Percentiles rank a stretch among this genome's conserved stretches.
Evolutionary conservation across 2,329 filamentous ascomycete genomes (phyloP).

Genomic region (Pseudocercospora eumusae): DNA sequence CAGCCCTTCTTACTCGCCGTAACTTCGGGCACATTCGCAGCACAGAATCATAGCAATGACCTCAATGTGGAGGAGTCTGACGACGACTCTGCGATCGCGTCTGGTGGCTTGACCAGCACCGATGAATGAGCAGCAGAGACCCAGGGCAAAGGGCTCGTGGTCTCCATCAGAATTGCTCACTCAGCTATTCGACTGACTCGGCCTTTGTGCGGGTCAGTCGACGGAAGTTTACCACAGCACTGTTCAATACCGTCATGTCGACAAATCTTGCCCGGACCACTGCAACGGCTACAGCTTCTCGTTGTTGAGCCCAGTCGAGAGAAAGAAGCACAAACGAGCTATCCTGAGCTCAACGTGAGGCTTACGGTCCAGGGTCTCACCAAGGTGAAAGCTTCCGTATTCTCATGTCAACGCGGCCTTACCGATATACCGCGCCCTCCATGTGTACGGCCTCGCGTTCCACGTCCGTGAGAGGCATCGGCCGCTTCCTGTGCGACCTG

Average conservation of each 20-base stretch:
- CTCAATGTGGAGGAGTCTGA: slow-evolving; percentile 15
- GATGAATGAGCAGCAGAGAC: slow-evolving; percentile 12
- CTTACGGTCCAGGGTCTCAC: neutral
- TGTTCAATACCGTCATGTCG: slow-evolving; percentile 4
- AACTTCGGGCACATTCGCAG: slow-evolving; percentile 2
- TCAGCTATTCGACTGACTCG: neutral
- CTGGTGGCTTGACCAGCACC: slow-evolving; percentile 11
- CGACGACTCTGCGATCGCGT: slow-evolving; percentile 16
- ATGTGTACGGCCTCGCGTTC: slow-evolving; percentile 1
- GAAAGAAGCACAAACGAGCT: slow-evolving; percentile 6
- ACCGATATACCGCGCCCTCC: neutral
- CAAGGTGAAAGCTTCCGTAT: neutral
- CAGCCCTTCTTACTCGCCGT: neutral
- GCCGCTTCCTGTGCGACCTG: neutral
- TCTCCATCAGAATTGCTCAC: neutral
- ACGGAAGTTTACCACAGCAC: neutral
- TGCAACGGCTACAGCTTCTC: neutral
- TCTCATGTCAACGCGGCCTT: slow-evolving; percentile 1
- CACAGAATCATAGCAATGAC: slow-evolving; percentile 3
- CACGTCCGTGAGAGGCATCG: neutral
- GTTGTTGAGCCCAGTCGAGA: neutral
- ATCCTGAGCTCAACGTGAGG: neutral
- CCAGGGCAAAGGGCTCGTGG: slow-evolving; percentile 3
- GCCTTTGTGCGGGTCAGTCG: neutral
- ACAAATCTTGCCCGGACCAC: slow-evolving; percentile 11